These are phyloP conservation scores for Vigna radiata DNA, from an alignment of 306 rosid genomes.

Conservation along the genomic window DNA sequence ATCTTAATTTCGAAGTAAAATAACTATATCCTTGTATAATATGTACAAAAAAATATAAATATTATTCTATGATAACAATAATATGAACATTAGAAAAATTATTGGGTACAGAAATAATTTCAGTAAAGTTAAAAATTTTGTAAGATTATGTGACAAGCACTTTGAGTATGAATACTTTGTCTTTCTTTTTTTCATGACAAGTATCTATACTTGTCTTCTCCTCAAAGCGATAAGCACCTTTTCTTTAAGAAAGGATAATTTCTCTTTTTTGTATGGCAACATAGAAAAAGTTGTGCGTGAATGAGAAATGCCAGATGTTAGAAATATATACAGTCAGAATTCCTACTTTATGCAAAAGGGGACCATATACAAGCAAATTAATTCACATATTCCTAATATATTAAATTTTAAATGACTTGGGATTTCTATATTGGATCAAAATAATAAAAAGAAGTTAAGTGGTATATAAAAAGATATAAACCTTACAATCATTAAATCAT, in stretches of 20 bases:
- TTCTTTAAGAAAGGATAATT: neutral
- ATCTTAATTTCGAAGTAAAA: too few relatives aligned
- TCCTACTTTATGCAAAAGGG: slow-evolving; percentile 9
- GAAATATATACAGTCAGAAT: neutral
- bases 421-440: too few relatives aligned
- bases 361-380: neutral
- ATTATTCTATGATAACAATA: too few relatives aligned
- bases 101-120: too few relatives aligned
- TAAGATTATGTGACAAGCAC: neutral
- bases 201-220: slow-evolving; percentile 38
- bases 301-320: neutral
- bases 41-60: too few relatives aligned
- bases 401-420: too few relatives aligned
- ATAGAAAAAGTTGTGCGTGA: neutral
- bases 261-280: neutral
- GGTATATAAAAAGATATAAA: too few relatives aligned
- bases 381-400: neutral
- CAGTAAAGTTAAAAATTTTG: neutral
- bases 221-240: slow-evolving; percentile 3
- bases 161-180: neutral
- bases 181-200: too few relatives aligned
- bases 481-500: too few relatives aligned
- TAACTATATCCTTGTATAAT: too few relatives aligned
- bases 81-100: too few relatives aligned
- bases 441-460: too few relatives aligned